These are phyloP conservation scores for Penicillium sclerotigenum DNA, from an alignment of 2,329 filamentous ascomycete species.

Conservation along the genomic window DNA sequence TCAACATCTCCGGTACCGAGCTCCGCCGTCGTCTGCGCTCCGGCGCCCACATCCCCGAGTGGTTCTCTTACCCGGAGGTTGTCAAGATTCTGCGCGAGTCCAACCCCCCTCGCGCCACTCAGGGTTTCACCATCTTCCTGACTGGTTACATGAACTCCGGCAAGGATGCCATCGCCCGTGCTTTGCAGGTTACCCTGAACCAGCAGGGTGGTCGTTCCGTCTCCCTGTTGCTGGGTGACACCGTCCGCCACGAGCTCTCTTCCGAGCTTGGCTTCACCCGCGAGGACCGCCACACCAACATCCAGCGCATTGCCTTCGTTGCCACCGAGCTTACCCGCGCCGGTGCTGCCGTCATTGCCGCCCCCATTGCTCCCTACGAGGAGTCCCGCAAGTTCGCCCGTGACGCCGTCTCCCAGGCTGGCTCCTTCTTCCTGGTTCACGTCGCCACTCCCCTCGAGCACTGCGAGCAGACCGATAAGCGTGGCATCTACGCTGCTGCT, in stretches of 20 bases:
- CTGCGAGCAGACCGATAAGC: constrained; percentile 91
- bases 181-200: constrained; percentile 94
- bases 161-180: constrained; percentile 94
- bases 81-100: constrained; percentile 94
- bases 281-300: constrained; percentile 90
- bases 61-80: constrained; percentile 99
- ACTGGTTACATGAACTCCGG: constrained; percentile 95
- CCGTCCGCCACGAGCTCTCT: constrained; percentile 86
- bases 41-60: constrained; percentile 93
- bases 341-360: constrained; percentile 90
- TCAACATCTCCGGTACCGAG: constrained; percentile 85
- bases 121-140: constrained; percentile 98
- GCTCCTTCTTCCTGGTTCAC: constrained; percentile 92
- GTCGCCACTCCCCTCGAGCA: constrained; percentile 89
- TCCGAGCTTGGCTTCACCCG: constrained; percentile 93
- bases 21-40: constrained; percentile 87
- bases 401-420: constrained; percentile 77
- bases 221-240: constrained; percentile 91
- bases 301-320: constrained; percentile 93
- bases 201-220: constrained; percentile 95
- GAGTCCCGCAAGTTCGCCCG: constrained; percentile 70
- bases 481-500: constrained; percentile 81
- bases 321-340: constrained; percentile 90
- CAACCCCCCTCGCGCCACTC: constrained; percentile 82
- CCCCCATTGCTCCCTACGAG: constrained; percentile 93